phyloP scores from a whole-genome alignment of 1,284 basidiomycete species.

The Fistulina hepatica region DNA sequence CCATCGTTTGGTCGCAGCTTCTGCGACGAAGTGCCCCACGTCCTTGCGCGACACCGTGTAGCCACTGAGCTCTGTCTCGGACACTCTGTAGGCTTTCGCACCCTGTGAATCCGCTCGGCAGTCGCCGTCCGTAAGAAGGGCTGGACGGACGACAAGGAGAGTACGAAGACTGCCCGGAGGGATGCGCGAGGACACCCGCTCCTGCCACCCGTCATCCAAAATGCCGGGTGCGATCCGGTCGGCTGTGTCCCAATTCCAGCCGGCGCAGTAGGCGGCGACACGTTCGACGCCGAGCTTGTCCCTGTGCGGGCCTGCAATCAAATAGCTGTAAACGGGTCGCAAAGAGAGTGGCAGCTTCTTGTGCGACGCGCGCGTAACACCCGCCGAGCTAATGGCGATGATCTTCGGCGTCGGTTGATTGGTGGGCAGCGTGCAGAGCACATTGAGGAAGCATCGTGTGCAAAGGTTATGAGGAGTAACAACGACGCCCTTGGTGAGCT shows the following conservation, averaged over 20 bases:
- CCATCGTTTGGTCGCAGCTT: slow-evolving; percentile 39
- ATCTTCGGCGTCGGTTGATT: slow-evolving; percentile 32
- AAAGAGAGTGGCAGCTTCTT: slow-evolving; percentile 35
- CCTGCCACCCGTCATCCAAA: slow-evolving; percentile 31
- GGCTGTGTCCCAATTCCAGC: slow-evolving; percentile 20
- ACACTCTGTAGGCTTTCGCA: slow-evolving; percentile 27
- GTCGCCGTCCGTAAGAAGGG: slow-evolving; percentile 45
- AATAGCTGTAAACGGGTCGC: slow-evolving; percentile 34
- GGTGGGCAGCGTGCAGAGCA: slow-evolving; percentile 34
- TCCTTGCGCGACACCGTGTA: slow-evolving; percentile 55
- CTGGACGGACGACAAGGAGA: slow-evolving; percentile 43
- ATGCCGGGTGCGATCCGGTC: slow-evolving; percentile 27
- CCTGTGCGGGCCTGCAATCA: slow-evolving; percentile 34
- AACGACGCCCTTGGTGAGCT: slow-evolving; percentile 30
- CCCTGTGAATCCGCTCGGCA: slow-evolving; percentile 33
- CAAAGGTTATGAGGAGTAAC: slow-evolving; percentile 39
- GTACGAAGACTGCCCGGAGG: slow-evolving; percentile 34
- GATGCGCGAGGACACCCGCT: slow-evolving; percentile 26
- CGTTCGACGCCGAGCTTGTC: slow-evolving; percentile 51
- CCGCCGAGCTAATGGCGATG: slow-evolving; percentile 40
- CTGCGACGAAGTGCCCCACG: slow-evolving; percentile 53
- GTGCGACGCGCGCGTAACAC: slow-evolving; percentile 36
- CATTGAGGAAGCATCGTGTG: slow-evolving; percentile 38
- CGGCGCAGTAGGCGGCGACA: slow-evolving; percentile 33
- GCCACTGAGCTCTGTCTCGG: slow-evolving; percentile 27